These are phyloP conservation scores for Blastomyces parvus DNA, from an alignment of 2,329 filamentous ascomycete species.

Conservation along the genomic window DNA sequence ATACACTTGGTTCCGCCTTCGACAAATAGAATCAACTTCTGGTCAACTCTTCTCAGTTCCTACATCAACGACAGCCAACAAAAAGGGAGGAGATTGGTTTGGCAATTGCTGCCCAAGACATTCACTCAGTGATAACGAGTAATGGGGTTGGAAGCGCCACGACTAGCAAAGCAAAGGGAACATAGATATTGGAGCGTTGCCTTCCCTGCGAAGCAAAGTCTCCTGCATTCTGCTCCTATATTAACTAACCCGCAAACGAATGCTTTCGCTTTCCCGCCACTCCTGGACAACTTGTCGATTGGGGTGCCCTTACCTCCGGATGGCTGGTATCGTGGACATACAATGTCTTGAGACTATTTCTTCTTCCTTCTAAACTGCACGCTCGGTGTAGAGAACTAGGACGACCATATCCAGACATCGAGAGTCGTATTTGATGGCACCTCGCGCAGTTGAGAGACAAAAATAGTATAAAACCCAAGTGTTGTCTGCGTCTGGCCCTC, in stretches of 20 bases:
- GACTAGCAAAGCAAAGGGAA: too few species aligned
- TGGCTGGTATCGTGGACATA: not conserved
- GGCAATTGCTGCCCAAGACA: too few species aligned
- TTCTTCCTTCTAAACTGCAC: not conserved
- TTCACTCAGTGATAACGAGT: too few species aligned
- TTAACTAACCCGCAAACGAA: not conserved
- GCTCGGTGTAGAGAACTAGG: not conserved
- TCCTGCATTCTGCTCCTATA: not conserved
- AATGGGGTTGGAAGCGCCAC: too few species aligned
- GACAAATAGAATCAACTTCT: too few species aligned
- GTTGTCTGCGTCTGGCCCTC: not conserved
- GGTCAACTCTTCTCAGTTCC: too few species aligned
- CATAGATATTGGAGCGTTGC: too few species aligned
- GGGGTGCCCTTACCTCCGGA: not conserved
- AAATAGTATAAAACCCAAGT: not conserved
- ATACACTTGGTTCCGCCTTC: not conserved
- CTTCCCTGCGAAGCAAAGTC: too few species aligned
- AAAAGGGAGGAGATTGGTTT: too few species aligned
- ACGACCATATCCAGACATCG: not conserved
- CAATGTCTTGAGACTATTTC: not conserved
- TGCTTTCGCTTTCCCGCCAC: not conserved
- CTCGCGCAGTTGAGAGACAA: not conserved
- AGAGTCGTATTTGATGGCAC: not conserved
- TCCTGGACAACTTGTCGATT: not conserved
- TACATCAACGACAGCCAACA: too few species aligned